Base-by-base conservation (phyloP, 768 basidiomycete species). In the Daedaleopsis nitida region DNA sequence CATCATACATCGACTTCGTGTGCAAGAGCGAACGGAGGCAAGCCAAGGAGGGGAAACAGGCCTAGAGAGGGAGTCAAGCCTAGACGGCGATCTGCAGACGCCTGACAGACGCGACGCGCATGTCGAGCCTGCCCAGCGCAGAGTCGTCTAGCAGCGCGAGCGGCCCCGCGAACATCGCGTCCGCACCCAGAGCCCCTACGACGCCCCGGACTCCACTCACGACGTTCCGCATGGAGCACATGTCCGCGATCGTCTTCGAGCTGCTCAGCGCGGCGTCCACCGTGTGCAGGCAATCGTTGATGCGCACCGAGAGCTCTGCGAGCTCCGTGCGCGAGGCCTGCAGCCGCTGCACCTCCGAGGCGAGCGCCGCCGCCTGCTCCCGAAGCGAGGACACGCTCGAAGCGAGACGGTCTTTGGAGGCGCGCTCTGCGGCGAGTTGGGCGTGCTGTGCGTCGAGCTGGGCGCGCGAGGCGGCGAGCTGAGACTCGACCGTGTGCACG, bases 131-230 rank as follows among this genome's bases (percentile, higher is more conserved):
- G 13, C 3, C 37, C 5, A 54, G 52, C 13, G 35, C 35, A 10
- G 35, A 1, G 19, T 42, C 52, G 37, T 54, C 38, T 37, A 54
- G 21, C 21, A 11, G 52, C 9, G 52, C 52, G 4, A 54, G 19
- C 10, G 52, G 52, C 5, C 52, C 52, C 38, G 35, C 52, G 37
- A 54, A 54, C 52, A 54, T 54, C 37, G 52, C 35, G 38, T 54
- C 52, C 6, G 37, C 38, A 4, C 52, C 52, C 19, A 54, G 37
- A 32, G 37, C 35, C 7, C 19, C 35, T 1, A 35, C 52, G 7
- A 54, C 35, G n/a, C 52, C 52, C n/a, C 52, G 52, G 13, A 54
- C 38, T n/a, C 52, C 52, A 6, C 35, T 23, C 9, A 54, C 52
- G n/a, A 54, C 37, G 19, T 42, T 54, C 35, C 52, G 52, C 52